Conservation (phyloP, 768 basidiomycete genomes). For the Pluteus cervinus region DNA sequence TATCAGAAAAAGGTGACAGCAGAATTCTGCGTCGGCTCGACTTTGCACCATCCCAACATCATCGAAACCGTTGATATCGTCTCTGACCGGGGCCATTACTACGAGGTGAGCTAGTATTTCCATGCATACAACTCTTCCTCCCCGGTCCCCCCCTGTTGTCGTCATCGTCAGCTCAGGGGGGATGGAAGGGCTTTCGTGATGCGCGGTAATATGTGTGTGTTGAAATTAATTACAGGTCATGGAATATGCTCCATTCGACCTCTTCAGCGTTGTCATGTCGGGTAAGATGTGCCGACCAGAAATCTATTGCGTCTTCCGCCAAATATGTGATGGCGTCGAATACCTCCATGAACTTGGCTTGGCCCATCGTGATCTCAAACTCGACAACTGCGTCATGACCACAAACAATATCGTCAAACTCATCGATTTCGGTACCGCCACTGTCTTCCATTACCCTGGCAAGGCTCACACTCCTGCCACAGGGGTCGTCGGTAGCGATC, state of each 20-base stretch:
- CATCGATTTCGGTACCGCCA: conserved; percentile 99
- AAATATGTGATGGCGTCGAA: conserved; percentile 96
- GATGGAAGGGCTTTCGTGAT: no score
- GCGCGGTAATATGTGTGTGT: no score
- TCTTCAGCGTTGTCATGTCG: conserved; percentile 99
- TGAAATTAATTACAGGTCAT: conserved; percentile 63
- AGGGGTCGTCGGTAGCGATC: conserved; percentile 95
- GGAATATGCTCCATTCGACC: conserved; percentile 98
- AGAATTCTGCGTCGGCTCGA: conserved; percentile 96
- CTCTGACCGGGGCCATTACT: conserved; percentile 95
- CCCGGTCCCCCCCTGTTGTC: conserved; percentile 8
- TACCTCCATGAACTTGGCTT: conserved; percentile 97
- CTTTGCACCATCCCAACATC: conserved; percentile 91
- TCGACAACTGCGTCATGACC: conserved; percentile 99
- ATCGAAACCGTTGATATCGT: conserved; percentile 99
- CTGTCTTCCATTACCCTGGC: conserved; percentile 98
- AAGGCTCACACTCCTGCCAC: conserved; percentile 74
- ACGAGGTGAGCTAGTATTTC: conserved; percentile 63
- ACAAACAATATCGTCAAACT: conserved; percentile 90
- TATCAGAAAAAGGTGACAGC: conserved; percentile 99
- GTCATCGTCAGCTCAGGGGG: no score
- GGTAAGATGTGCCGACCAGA: conserved; percentile 98
- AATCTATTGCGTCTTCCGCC: conserved; percentile 98
- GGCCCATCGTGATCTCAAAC: conserved; percentile 97
- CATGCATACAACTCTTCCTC: conserved; percentile 12